phyloP scores from a whole-genome alignment of 1,284 basidiomycete species.

The Leccinum griseonigrum region DNA sequence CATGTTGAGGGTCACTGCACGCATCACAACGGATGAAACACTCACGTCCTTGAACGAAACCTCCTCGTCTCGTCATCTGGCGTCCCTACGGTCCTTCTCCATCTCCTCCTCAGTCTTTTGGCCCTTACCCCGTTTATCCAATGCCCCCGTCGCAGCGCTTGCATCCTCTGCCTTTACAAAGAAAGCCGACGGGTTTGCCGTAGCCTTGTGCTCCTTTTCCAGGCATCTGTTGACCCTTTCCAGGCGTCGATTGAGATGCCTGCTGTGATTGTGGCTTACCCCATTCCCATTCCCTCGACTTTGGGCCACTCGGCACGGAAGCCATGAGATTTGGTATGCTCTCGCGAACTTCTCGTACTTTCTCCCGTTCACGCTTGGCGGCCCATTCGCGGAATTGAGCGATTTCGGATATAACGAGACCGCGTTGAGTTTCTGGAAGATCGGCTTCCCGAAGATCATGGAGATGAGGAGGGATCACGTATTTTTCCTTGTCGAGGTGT shows the following conservation, averaged over 20 bases:
- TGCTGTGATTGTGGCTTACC: slow-evolving; percentile 57
- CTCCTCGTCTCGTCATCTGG: slow-evolving; percentile 73
- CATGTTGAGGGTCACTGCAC: not conserved
- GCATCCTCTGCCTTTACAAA: slow-evolving; percentile 67
- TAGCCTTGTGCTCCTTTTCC: slow-evolving; percentile 74
- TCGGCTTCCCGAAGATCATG: slow-evolving; percentile 95
- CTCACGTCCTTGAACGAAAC: slow-evolving; percentile 81
- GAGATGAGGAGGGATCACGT: slow-evolving; percentile 90
- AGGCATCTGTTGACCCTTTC: slow-evolving; percentile 43
- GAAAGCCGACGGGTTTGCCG: slow-evolving; percentile 66
- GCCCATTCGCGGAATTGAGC: slow-evolving; percentile 89
- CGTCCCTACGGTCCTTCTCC: slow-evolving; percentile 74
- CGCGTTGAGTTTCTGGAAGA: slow-evolving; percentile 92
- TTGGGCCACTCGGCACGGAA: slow-evolving; percentile 63
- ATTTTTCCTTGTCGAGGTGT: slow-evolving; percentile 68
- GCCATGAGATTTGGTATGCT: slow-evolving; percentile 43
- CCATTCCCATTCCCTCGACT: slow-evolving; percentile 60
- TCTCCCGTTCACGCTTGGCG: slow-evolving; percentile 83
- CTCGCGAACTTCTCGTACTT: slow-evolving; percentile 69
- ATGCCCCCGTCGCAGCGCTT: slow-evolving; percentile 27
- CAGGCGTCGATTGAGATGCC: slow-evolving; percentile 36
- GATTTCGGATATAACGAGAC: slow-evolving; percentile 91
- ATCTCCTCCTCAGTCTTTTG: slow-evolving; percentile 83
- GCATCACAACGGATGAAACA: slow-evolving; percentile 17
- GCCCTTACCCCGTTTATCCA: slow-evolving; percentile 39